Base-by-base conservation (phyloP, 2,329 filamentous ascomycete genomes). In the Ascochyta rabiei region DNA sequence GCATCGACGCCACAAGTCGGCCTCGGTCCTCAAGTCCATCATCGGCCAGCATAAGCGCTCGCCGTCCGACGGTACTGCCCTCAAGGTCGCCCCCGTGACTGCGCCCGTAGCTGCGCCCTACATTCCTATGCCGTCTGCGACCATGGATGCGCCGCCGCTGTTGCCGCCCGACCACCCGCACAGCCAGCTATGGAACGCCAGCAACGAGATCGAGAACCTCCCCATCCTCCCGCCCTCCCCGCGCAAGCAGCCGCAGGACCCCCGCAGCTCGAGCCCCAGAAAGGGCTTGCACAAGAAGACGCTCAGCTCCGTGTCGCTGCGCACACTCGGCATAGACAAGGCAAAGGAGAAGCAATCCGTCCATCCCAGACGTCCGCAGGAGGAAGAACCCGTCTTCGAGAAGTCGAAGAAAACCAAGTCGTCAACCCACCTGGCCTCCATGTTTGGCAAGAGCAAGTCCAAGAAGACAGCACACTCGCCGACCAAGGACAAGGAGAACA, bases 341-440 rank as follows among this genome's bases (percentile, higher is more conserved):
- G 65, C 45, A 52, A 74, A 50, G 66, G 75, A 63, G 53, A 70
- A 66, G 52, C 63, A 63, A 43, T 60, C 63, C 12, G 61, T 66
- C 33, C 72, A 76, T n/a, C 70, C 56, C n/a, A 60, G 63, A 39
- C 62, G 57, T 19, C 40, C 61, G 13, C 67, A 60, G n/a, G 61
- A 67, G 2, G 69, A 75, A 19, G 74, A 52, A 50, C 68, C 53
- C 48, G 61, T 48, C 26, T 51, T 56, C 23, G 61, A 69, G 64
- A 82, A 78, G 52, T 79, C 81, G 4, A 86, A 85, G 74, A 96
- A 93, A 79, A 84, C 84, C 33, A 96, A 93, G 75, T 96, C 93
- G 0, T 84, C 89, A 3, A 89, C 89, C 28, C 96, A 92, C 71
- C 81, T 98, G n/a, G 86, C 86, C 0, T 86, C 83, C 4, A 83